Base-by-base conservation (phyloP, 75 land plant genomes). In the Pseudotsuga menziesii region DNA sequence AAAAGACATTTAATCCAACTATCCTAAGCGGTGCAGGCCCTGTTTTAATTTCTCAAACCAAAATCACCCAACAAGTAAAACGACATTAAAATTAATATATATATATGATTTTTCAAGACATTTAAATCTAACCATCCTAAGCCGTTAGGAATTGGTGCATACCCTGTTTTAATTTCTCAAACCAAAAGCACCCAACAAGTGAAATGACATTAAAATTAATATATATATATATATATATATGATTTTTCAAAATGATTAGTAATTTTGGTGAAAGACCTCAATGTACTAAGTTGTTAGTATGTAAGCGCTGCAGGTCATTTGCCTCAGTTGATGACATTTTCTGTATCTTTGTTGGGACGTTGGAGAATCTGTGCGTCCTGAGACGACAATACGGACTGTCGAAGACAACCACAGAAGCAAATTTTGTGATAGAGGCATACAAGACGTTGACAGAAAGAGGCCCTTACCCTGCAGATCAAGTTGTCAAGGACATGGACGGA, bases 381-480 rank as follows among this genome's bases (percentile, higher is more conserved):
- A 83, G 86, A 77, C 88, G 83, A 82, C 93, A 84, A 35, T 97
- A 94, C 82, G 99, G 99, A 0, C 84, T 97, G 12, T 77, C 88
- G 27, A 92, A 88, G 85, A 73, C 48, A 74, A 72, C 87, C n/a
- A 85, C 85, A 74, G 99, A 97, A 80, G 98, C 90, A 5, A 74
- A 87, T 82, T 73, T 97, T 63, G 88, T 94, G 44, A 91, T 94
- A 29, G 94, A 97, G 54, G 91, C 90, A 7, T 97, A 97, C 78
- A 79, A 84, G 75, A 86, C 93, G 9, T 89, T 97, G 44, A 85
- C 92, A 5, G 99, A 97, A 84, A 83, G 99, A 25, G 87, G 89
- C 61, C 98, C 99, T 3, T 92, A 86, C 83, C 91, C 99, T 6
- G 94, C 98, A n/a, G 85, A 94, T 69, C 93, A 95, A 74, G 95